Base-by-base conservation (phyloP, 1,284 basidiomycete species). In the Spongiforma sp. region DNA sequence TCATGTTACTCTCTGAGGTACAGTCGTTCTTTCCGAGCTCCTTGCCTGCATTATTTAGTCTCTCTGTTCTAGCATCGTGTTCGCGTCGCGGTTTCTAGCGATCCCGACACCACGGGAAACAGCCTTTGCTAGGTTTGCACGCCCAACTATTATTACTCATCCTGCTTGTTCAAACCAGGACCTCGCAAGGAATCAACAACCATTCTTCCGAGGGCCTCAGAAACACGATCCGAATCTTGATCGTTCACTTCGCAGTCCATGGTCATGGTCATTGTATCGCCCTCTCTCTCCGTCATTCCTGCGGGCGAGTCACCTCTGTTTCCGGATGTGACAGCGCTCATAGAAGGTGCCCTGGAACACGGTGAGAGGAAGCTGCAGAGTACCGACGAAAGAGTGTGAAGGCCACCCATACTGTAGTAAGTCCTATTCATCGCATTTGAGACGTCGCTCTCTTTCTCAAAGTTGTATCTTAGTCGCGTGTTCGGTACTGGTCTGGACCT, bases 121-220 rank as follows among this genome's bases (percentile, higher is more conserved):
- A n/a, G n/a, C n/a, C n/a, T n/a, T n/a, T n/a, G n/a, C n/a, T n/a
- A n/a, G n/a, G n/a, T n/a, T n/a, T n/a, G n/a, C n/a, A n/a, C n/a
- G n/a, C n/a, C n/a, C n/a, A n/a, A n/a, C n/a, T n/a, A n/a, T n/a
- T n/a, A n/a, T n/a, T n/a, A n/a, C n/a, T n/a, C n/a, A n/a, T n/a
- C 52, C 48, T 59, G 39, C 41, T 60, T 46, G 48, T 43, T 43
- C 36, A 9, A 26, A 41, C 37, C 28, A 36, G 10, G 12, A 21
- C 52, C 59, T 71, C 56, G 63, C n/a, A 28, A 8, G 30, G 68
- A 56, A 59, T 68, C 65, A 26, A 75, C 65, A 11, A 28, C 69
- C 73, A 76, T 73, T 53, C 68, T 75, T 28, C 41, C 74, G 41
- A 76, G 52, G 10, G 65, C 71, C 60, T 68, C 66, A 65, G 46